Conservation (phyloP, 202 grass and related monocot genomes). For the Digitaria exilis region DNA sequence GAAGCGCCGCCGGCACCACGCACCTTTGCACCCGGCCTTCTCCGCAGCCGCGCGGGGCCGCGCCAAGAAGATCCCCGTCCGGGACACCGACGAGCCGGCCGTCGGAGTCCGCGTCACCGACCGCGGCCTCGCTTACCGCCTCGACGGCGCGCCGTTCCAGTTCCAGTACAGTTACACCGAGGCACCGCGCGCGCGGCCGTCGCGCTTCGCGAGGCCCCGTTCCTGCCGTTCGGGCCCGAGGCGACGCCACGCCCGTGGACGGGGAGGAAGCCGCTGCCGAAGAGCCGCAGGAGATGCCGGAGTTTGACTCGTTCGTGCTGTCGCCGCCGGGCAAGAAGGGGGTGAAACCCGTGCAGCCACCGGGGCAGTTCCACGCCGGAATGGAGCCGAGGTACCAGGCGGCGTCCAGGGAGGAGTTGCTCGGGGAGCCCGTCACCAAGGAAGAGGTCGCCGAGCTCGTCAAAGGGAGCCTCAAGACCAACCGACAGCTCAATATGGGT, state of each 20-base stretch:
- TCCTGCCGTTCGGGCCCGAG: too few relatives aligned
- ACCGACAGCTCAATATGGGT: too few relatives aligned
- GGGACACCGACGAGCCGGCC: too few relatives aligned
- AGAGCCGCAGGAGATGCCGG: constrained; percentile 82
- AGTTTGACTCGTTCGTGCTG: constrained; percentile 92
- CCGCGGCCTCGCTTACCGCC: constrained; percentile 63
- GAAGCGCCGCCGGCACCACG: constrained; percentile 27
- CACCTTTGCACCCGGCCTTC: constrained; percentile 67
- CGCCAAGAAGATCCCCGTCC: constrained; percentile 37
- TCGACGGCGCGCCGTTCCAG: constrained; percentile 81
- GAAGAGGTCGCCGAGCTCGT: too few relatives aligned
- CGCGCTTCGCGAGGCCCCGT: constrained; percentile 73
- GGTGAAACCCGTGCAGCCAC: constrained; percentile 76
- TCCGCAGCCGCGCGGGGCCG: not conserved
- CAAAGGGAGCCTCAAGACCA: too few relatives aligned
- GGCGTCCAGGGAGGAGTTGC: constrained; percentile 66
- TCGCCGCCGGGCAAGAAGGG: constrained; percentile 83
- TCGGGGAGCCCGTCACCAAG: constrained; percentile 87
- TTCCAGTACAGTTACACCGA: constrained; percentile 99
- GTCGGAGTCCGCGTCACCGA: constrained; percentile 52
- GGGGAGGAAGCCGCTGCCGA: too few relatives aligned
- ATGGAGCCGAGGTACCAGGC: constrained; percentile 75
- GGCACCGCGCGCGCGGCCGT: constrained; percentile 61
- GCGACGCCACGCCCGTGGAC: too few relatives aligned
- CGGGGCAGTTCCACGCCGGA: constrained; percentile 73